A percentile compares a stretch with the other conserved stretches of the same genome.
phyloP scores from a whole-genome alignment of 345 rosid species.

The Salix viminalis region DNA sequence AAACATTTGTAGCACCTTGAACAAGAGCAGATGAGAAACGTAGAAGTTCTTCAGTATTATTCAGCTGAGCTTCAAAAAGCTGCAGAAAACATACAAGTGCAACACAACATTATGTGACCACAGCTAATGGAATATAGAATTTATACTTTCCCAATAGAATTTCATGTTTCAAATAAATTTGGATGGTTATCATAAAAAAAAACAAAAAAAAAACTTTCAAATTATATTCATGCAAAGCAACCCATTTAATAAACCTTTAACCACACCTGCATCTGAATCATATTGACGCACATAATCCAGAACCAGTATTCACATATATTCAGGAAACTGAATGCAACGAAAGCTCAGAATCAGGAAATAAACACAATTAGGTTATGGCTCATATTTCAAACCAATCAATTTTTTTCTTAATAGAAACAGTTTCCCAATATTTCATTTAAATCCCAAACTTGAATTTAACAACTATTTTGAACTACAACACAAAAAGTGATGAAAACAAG shows the following conservation, averaged over 20 bases:
- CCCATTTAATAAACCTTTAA: neutral
- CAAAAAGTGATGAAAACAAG: neutral
- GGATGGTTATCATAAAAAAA: neutral
- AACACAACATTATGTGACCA: neutral
- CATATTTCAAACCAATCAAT: neutral
- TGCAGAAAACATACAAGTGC: slow-evolving; percentile 28
- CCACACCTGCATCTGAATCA: neutral
- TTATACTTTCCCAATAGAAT: neutral
- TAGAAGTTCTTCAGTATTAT: slow-evolving; percentile 62
- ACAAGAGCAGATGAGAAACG: slow-evolving; percentile 97
- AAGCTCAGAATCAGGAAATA: neutral
- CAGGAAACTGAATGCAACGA: neutral
- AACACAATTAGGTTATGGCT: neutral
- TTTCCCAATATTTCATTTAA: neutral
- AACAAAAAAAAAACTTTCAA: neutral
- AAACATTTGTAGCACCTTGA: slow-evolving; percentile 95
- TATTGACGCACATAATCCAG: too few relatives aligned
- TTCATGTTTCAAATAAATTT: neutral
- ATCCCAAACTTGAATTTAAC: neutral
- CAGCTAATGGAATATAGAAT: neutral
- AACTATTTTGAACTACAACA: neutral
- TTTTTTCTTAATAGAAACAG: neutral
- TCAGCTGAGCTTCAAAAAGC: slow-evolving; percentile 82
- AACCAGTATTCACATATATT: too few relatives aligned
- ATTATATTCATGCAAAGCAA: neutral